Conservation (phyloP, 73 alveolate genomes). For the Effrenium voratum region DNA sequence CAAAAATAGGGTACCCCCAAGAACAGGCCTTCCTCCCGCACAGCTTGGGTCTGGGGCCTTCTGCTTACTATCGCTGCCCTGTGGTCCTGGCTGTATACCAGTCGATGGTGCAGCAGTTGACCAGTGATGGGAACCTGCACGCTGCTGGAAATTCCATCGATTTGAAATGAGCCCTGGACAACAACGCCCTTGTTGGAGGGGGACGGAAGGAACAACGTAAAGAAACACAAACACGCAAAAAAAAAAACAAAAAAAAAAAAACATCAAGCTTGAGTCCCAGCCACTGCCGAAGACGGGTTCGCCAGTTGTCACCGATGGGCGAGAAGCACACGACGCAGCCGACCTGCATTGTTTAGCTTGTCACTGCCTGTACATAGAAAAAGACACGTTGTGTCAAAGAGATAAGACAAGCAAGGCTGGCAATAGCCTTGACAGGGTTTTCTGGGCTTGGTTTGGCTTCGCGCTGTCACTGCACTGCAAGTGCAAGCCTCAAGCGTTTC, state of each 20-base stretch:
- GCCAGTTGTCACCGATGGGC: constrained; percentile 99
- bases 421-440: too few species aligned
- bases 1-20: too few species aligned
- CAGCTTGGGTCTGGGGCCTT: too few species aligned
- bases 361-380: too few species aligned
- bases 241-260: not conserved
- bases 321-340: constrained; percentile 98
- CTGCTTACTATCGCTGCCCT: too few species aligned
- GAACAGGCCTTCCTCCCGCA: too few species aligned
- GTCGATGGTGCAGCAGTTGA: constrained; percentile 99
- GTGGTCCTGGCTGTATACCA: constrained; percentile 99
- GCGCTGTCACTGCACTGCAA: too few species aligned
- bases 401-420: too few species aligned
- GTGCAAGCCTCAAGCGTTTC: too few species aligned
- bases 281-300: constrained; percentile 97
- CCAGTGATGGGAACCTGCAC: constrained; percentile 99
- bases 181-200: not conserved
- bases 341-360: constrained; percentile 3
- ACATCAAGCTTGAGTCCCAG: not conserved
- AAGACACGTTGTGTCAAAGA: too few species aligned
- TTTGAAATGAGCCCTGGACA: not conserved
- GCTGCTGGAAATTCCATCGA: not conserved
- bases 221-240: not conserved
- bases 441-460: too few species aligned
- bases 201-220: not conserved